Base-by-base conservation (phyloP, 2,329 filamentous ascomycete species). In the Byssoonygena ceratinophila region DNA sequence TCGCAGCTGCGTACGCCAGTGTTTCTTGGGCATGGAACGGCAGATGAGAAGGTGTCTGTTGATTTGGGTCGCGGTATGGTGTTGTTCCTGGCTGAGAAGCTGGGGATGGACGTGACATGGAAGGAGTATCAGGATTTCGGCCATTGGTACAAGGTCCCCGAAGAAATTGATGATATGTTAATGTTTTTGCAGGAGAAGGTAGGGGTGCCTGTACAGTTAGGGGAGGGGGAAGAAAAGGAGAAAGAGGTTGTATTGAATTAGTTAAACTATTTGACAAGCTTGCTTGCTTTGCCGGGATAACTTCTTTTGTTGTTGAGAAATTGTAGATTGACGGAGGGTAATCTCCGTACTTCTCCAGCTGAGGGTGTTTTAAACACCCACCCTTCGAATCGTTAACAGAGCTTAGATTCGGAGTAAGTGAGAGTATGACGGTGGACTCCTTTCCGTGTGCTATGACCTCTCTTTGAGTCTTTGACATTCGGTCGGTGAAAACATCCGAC, bases 101-200 rank as follows among this genome's bases (percentile, higher is more conserved):
- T 58, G 11, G 7, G 29, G 9, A 55, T 56, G 54, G 47, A 64
- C 0, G 68, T 74, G 3, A 50, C 61, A 9, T 74, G 68, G 68
- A 67, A 68, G 50, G 32, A 55, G 0, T 78, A 77, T 59, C 25
- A 60, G 3, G 64, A 58, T 0, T 62, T 68, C 29, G 74, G 73
- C 0, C 74, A 77, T 54, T 76, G 75, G 72, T 74, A 75, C 55
- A 73, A 69, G 54, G 62, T 74, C 12, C 72, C 73, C 0, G 70
- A 76, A 41, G 70, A 74, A 56, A 70, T 75, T 54, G 69, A 77
- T 56, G 72, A 76, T 59, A 68, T 76, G 46, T 57, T 68, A 6
- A 43, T 58, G 0, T 74, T 73, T 48, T 51, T 52, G 27, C 44
- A 57, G 27, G 51, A 55, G 16, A 62, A 60, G 29, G 44, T 55